Base-by-base conservation (phyloP, 345 rosid genomes). In the Linum tenue region DNA sequence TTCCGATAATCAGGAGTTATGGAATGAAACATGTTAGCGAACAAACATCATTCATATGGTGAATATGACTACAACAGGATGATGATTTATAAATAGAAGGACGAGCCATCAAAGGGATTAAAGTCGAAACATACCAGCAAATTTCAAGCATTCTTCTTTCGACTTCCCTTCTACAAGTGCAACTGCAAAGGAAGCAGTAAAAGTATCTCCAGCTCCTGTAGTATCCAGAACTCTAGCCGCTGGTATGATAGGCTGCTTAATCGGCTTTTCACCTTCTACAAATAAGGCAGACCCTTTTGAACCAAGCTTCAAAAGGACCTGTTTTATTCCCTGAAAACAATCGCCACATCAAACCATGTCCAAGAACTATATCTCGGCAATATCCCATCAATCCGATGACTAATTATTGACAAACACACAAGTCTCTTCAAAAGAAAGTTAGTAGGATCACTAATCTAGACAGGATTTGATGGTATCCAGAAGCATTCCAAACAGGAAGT, bases 201-300 rank as follows among this genome's bases (percentile, higher is more conserved):
- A 94, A 43, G 99, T 94, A 77, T 94, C 99, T 6, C 99, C 99
- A 0, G 99, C 99, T 64, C 99, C 99, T 9, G 99, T 94, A 1
- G 99, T 88, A 80, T 94, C 99, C 1, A 90, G 51, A 10, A 90
- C 96, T 74, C 74, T 81, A 64, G 79, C 71, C 62, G 95, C 95
- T 11, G 85, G 67, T 73, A 94, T 81, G 36, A 85, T 79, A 12
- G 96, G 79, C 69, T 94, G 99, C 68, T 65, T 79, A 61, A 88
- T 82, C 35, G 96, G 88, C 39, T 84, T 71, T 65, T 88, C 68
- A 37, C 96, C 95, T 75, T 90, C 77, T 36, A 85, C 78, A 59
- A 94, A 90, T 56, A 94, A 64, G 43, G 89, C 95, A 22, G 97
- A 88, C 53, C 99, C 99, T 75, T 83, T 84, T 31, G 79, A 81